phyloP scores from a whole-genome alignment of 1,139 yeast genomes.

The Debaryomyces sp. region DNA sequence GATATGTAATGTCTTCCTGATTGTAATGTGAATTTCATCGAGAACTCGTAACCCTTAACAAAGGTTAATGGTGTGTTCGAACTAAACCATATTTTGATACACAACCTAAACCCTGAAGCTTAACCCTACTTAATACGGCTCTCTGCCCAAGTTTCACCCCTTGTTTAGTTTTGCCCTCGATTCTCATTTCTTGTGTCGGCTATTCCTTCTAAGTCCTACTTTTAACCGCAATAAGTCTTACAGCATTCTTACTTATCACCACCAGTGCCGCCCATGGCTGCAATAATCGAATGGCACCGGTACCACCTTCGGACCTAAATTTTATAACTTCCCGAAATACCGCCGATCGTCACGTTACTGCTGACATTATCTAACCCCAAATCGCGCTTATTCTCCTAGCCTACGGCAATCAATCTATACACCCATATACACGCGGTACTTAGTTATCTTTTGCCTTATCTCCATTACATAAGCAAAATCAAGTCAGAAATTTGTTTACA shows the following conservation, averaged over 20 bases:
- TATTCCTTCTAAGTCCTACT: too few relatives aligned
- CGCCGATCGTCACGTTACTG: neutral
- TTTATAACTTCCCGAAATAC: neutral
- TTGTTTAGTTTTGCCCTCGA: neutral
- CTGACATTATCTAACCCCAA: neutral
- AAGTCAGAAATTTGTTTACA: neutral
- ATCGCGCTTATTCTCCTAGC: neutral
- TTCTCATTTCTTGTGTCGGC: too few relatives aligned
- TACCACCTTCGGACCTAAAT: neutral
- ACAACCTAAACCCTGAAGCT: neutral
- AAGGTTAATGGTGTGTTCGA: neutral
- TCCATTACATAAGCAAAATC: constrained; percentile 6
- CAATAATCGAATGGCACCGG: neutral
- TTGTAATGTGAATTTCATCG: neutral
- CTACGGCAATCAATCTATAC: neutral
- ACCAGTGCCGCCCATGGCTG: neutral
- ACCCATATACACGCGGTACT: neutral
- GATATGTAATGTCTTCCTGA: neutral
- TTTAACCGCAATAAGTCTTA: neutral
- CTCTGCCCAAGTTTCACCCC: neutral
- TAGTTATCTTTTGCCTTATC: constrained; percentile 2
- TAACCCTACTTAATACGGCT: neutral
- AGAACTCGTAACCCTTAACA: neutral
- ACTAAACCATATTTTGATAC: neutral
- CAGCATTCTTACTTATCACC: neutral